These are phyloP conservation scores for Candida khao-thaluensis DNA, from an alignment of 805 yeast species.

Conservation along the genomic window DNA sequence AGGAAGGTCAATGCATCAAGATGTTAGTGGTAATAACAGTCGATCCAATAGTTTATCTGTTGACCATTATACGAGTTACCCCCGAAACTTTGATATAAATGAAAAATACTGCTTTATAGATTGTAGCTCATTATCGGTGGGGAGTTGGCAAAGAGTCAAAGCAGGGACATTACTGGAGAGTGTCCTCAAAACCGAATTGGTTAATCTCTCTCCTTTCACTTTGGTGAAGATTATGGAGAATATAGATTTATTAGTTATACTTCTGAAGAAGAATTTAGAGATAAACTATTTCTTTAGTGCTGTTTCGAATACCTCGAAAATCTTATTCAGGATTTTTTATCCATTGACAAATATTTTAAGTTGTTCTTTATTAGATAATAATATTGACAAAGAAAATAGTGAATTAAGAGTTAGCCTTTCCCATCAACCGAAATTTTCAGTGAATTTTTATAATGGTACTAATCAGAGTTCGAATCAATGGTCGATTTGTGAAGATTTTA, in stretches of 20 bases:
- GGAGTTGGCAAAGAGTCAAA: slow-evolving; percentile 77
- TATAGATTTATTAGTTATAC: slow-evolving; percentile 68
- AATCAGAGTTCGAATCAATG: slow-evolving; percentile 59
- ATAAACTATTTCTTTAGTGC: slow-evolving; percentile 79
- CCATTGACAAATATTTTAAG: slow-evolving; percentile 61
- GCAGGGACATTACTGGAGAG: slow-evolving; percentile 52
- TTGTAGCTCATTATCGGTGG: slow-evolving; percentile 67
- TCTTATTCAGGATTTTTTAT: slow-evolving; percentile 69
- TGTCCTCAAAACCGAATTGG: slow-evolving; percentile 44
- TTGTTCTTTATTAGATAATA: slow-evolving; percentile 55
- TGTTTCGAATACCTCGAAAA: slow-evolving; percentile 62
- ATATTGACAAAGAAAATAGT: slow-evolving; percentile 35
- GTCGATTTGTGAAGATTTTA: slow-evolving; percentile 81
- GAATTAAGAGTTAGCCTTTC: slow-evolving; percentile 52
- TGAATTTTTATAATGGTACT: slow-evolving; percentile 60
- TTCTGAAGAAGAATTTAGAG: slow-evolving; percentile 69
- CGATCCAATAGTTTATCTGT: slow-evolving; percentile 22
- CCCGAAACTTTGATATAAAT: slow-evolving; percentile 50
- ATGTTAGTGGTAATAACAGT: slow-evolving; percentile 16
- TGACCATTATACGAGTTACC: not conserved
- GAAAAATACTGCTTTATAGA: slow-evolving; percentile 70
- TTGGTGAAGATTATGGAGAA: slow-evolving; percentile 62
- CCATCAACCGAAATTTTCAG: slow-evolving; percentile 76
- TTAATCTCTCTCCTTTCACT: slow-evolving; percentile 67
- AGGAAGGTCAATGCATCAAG: slow-evolving; percentile 19